phyloP scores from a whole-genome alignment of 768 basidiomycete species.

The Saitozyma sp. region DNA sequence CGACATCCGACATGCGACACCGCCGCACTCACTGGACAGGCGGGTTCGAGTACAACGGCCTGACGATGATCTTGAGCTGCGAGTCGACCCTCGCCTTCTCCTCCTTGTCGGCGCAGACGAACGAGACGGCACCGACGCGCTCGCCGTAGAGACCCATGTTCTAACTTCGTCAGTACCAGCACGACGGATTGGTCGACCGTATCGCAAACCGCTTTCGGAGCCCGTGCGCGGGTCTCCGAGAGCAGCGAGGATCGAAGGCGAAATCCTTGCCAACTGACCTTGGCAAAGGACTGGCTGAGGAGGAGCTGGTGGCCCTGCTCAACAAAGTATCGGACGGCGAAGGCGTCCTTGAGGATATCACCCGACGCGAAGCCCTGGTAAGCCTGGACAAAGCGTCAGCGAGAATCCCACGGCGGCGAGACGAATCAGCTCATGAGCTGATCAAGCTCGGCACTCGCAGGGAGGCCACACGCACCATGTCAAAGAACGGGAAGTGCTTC shows the following conservation, averaged over 20 bases:
- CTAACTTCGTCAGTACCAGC: slow-evolving; percentile 31
- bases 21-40: slow-evolving; percentile 57
- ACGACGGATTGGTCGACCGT: not conserved
- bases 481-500: slow-evolving; percentile 95
- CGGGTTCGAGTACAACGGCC: slow-evolving; percentile 98
- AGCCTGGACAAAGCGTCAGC: slow-evolving; percentile 59
- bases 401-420: not conserved
- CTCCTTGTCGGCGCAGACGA: slow-evolving; percentile 64
- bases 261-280: slow-evolving; percentile 52
- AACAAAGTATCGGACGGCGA: slow-evolving; percentile 92
- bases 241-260: not conserved
- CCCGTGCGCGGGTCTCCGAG: too few species aligned
- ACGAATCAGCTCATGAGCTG: too few species aligned
- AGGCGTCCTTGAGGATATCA: slow-evolving; percentile 83
- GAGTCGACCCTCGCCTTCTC: slow-evolving; percentile 81
- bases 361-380: slow-evolving; percentile 99
- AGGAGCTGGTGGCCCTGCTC: slow-evolving; percentile 85
- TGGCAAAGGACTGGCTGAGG: slow-evolving; percentile 92
- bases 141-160: slow-evolving; percentile 99
- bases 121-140: slow-evolving; percentile 93
- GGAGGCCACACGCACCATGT: slow-evolving; percentile 62
- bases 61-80: slow-evolving; percentile 91
- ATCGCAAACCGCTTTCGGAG: not conserved
- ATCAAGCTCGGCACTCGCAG: not conserved
- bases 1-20: too few species aligned